Conservation (phyloP, 345 rosid genomes). For the Schrenkiella parvula region DNA sequence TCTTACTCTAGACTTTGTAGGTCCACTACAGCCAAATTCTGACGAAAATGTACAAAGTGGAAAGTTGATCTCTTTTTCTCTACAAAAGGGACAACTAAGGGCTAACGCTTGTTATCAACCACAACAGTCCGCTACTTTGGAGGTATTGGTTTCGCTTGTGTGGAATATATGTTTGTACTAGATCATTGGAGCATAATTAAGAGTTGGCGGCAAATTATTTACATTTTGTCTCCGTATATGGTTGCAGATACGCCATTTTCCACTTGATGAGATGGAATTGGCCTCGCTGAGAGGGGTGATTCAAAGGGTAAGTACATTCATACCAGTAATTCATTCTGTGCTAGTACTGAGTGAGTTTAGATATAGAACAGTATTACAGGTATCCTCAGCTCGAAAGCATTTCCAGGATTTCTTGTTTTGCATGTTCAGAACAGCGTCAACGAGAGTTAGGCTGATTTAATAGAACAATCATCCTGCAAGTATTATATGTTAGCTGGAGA, state of each 20-base stretch:
- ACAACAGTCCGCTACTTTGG: slow-evolving; percentile 77
- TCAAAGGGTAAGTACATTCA: slow-evolving; percentile 60
- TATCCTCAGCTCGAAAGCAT: background rate
- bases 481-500: background rate
- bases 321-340: background rate
- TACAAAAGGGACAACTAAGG: slow-evolving; percentile 92
- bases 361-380: background rate
- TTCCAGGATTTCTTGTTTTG: background rate
- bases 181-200: background rate
- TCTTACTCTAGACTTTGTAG: slow-evolving; percentile 68
- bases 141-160: slow-evolving; percentile 46
- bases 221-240: slow-evolving; percentile 11
- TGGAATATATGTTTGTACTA: background rate
- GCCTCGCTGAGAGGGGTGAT: slow-evolving; percentile 89
- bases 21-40: slow-evolving; percentile 50
- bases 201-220: background rate
- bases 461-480: background rate
- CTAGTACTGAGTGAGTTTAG: background rate
- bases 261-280: slow-evolving; percentile 94
- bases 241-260: slow-evolving; percentile 77
- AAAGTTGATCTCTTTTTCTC: slow-evolving; percentile 66
- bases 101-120: slow-evolving; percentile 71
- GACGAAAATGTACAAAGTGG: slow-evolving; percentile 65
- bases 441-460: background rate
- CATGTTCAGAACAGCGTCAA: slow-evolving; percentile 1